phyloP scores from a whole-genome alignment of 345 rosid genomes.

The Syzygium jambos region DNA sequence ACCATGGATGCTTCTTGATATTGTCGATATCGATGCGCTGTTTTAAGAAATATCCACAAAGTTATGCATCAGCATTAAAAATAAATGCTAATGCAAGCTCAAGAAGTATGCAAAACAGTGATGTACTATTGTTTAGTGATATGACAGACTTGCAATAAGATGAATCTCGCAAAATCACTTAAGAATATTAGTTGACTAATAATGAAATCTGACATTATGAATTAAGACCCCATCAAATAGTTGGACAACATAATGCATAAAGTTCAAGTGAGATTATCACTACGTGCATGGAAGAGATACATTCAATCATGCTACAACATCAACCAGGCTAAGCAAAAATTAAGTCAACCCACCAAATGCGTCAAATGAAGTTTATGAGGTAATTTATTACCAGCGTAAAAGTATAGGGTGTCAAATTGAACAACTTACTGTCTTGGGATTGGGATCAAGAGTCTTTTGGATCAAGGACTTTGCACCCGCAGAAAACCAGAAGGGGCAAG shows the following conservation, averaged over 20 bases:
- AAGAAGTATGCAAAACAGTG: not conserved
- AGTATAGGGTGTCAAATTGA: constrained; percentile 1
- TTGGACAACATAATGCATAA: not conserved
- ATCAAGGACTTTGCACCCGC: constrained; percentile 53
- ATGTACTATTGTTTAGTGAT: not conserved
- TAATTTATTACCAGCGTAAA: not conserved
- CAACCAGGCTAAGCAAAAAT: not conserved
- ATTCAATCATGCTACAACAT: not conserved
- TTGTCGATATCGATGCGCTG: constrained; percentile 69
- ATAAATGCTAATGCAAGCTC: not conserved
- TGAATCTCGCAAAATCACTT: not conserved
- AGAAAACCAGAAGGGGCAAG: constrained; percentile 85
- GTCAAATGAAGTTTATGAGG: not conserved
- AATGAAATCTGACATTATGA: not conserved
- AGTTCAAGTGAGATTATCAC: not conserved
- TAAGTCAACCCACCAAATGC: not conserved
- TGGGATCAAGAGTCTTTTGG: constrained; percentile 66
- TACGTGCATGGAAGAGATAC: not conserved
- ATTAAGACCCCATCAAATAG: not conserved
- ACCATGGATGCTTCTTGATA: constrained; percentile 65
- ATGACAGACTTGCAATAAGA: not conserved
- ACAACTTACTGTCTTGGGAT: constrained; percentile 75
- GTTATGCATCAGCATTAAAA: not conserved
- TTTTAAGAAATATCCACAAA: constrained; percentile 15
- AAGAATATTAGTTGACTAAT: not conserved